These are phyloP conservation scores for Codiaeum variegatum DNA, from an alignment of 441 rosid genomes.

Conservation along the genomic window DNA sequence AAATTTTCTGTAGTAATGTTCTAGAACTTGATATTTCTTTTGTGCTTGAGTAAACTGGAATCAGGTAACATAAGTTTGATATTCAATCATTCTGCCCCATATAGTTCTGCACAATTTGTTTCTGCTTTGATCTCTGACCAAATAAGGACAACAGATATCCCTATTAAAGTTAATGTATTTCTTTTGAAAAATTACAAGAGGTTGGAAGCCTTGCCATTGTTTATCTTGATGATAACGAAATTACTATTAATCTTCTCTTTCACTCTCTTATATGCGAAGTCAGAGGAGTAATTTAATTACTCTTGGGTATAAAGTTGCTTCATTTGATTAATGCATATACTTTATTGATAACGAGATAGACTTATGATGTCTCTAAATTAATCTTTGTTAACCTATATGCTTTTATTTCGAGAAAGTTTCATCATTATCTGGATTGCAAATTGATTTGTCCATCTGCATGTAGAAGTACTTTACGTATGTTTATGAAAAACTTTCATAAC, in stretches of 20 bases:
- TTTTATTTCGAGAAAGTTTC: background rate
- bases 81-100: background rate
- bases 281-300: background rate
- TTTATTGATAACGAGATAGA: background rate
- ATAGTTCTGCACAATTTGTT: background rate
- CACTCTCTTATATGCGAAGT: background rate
- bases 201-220: background rate
- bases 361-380: background rate
- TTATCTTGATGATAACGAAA: background rate
- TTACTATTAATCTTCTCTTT: background rate
- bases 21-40: background rate
- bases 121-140: background rate
- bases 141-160: background rate
- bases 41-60: background rate
- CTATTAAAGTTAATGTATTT: background rate
- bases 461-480: background rate
- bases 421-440: background rate
- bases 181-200: background rate
- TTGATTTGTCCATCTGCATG: background rate
- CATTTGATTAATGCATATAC: background rate
- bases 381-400: background rate
- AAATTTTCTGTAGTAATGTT: background rate
- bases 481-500: background rate
- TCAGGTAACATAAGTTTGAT: background rate
- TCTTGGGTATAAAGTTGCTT: background rate